Evolutionary conservation across 2,329 filamentous ascomycete species (phyloP).

Genomic region (Trichoderma breve): DNA sequence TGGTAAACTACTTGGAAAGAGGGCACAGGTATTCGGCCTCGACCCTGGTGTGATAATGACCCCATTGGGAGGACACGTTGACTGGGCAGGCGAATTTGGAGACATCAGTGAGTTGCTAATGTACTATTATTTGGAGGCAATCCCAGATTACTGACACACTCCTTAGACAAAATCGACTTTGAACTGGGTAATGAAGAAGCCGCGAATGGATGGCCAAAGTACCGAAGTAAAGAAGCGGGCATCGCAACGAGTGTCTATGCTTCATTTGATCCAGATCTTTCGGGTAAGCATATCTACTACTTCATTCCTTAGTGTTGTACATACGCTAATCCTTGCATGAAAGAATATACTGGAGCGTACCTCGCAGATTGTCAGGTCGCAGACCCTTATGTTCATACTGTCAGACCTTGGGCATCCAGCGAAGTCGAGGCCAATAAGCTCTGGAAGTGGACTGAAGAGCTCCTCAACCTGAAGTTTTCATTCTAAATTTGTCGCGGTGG

Average conservation of each 20-base stretch:
- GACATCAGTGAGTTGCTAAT: not conserved
- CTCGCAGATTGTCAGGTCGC: not conserved
- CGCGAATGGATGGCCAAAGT: conserved; percentile 2
- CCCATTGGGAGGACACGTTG: conserved; percentile 26
- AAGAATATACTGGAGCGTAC: not conserved
- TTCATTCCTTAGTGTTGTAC: not conserved
- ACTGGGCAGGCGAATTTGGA: conserved; percentile 11
- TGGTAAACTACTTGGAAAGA: conserved; percentile 30
- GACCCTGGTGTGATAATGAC: conserved; percentile 35
- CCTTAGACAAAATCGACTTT: not conserved
- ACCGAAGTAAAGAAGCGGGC: not conserved
- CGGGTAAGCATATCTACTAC: not conserved
- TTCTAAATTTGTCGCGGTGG: not conserved
- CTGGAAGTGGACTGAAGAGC: not conserved
- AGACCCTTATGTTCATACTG: not conserved
- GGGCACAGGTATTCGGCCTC: conserved; percentile 35
- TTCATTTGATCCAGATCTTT: not conserved
- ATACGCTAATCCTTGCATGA: not conserved
- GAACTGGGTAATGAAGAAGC: not conserved
- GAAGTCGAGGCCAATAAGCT: not conserved
- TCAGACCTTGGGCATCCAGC: not conserved
- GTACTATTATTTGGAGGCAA: not conserved
- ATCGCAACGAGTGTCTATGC: not conserved
- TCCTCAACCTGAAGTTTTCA: not conserved
- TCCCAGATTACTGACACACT: not conserved